Evolutionary conservation across 306 rosid species (phyloP).

Genomic region (Chamaecrista fasciculata): DNA sequence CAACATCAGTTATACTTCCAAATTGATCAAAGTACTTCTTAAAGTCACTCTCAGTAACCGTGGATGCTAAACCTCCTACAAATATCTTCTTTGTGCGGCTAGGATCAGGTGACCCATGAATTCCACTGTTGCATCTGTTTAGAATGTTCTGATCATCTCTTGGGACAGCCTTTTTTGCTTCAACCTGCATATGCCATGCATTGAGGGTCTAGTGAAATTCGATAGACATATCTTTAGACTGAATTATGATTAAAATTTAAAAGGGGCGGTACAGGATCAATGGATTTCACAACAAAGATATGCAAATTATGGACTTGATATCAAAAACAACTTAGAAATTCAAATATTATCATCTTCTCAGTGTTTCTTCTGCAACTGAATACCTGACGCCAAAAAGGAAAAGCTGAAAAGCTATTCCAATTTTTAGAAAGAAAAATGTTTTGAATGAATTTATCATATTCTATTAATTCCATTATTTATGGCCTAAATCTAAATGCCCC

Average conservation of each 20-base stretch:
- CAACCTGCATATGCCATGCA: background rate
- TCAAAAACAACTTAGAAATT: conserved; percentile 1
- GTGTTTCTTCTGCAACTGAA: background rate
- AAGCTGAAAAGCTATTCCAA: background rate
- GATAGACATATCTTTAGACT: background rate
- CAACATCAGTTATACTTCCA: conserved; percentile 8
- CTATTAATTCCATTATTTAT: background rate
- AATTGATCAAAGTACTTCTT: conserved; percentile 31
- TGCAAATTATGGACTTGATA: background rate
- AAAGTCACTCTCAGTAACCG: conserved; percentile 27
- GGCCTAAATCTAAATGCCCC: conserved; percentile 6
- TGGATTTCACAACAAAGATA: background rate
- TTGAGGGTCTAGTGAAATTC: background rate
- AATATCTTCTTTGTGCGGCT: background rate
- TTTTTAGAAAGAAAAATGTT: background rate
- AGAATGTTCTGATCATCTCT: background rate
- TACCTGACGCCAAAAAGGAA: background rate
- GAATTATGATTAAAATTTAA: background rate
- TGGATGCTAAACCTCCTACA: conserved; percentile 33
- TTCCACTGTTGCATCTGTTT: background rate
- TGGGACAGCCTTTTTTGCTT: background rate
- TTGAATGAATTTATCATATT: background rate
- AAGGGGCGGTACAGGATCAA: background rate
- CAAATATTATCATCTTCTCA: conserved; percentile 16
- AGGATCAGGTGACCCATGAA: conserved; percentile 23